These are phyloP conservation scores for Wallacemonas rigidus DNA, from an alignment of 208 protist species.

Conservation along the genomic window DNA sequence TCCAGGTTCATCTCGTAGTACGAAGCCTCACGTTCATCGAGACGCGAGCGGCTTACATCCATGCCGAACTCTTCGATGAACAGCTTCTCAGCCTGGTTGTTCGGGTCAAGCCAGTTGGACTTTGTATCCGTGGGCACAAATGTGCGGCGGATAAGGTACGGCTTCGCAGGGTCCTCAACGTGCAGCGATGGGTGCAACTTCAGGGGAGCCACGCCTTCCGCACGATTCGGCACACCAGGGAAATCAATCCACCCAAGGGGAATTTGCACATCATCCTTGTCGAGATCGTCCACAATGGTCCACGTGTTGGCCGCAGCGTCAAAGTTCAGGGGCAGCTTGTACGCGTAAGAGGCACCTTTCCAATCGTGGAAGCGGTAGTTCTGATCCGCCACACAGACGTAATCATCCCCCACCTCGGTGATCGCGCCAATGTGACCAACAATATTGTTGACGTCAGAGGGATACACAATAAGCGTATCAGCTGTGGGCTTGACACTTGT, in stretches of 20 bases:
- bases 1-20: slow-evolving; percentile 88
- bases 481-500: slow-evolving; percentile 60
- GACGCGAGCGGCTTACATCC: slow-evolving; percentile 63
- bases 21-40: slow-evolving; percentile 57
- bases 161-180: slow-evolving; percentile 45
- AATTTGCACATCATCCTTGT: slow-evolving; percentile 47
- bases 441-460: slow-evolving; percentile 43
- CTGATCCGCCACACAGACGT: slow-evolving; percentile 83
- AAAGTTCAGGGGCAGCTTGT: slow-evolving; percentile 56
- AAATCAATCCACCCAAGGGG: slow-evolving; percentile 88
- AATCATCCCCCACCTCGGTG: slow-evolving; percentile 85
- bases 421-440: slow-evolving; percentile 85
- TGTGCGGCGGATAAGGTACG: slow-evolving; percentile 55
- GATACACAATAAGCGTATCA: slow-evolving; percentile 80
- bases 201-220: slow-evolving; percentile 33
- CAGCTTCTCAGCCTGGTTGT: slow-evolving; percentile 70
- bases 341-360: slow-evolving; percentile 47
- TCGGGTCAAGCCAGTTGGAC: slow-evolving; percentile 76
- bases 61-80: slow-evolving; percentile 85
- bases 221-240: slow-evolving; percentile 66
- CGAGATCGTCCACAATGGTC: slow-evolving; percentile 70
- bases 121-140: slow-evolving; percentile 51
- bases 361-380: slow-evolving; percentile 89
- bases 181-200: slow-evolving; percentile 66
- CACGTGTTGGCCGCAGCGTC: slow-evolving; percentile 51